These are phyloP conservation scores for Trichoderma harzianum DNA, from an alignment of 2,329 filamentous ascomycete genomes.

Conservation along the genomic window DNA sequence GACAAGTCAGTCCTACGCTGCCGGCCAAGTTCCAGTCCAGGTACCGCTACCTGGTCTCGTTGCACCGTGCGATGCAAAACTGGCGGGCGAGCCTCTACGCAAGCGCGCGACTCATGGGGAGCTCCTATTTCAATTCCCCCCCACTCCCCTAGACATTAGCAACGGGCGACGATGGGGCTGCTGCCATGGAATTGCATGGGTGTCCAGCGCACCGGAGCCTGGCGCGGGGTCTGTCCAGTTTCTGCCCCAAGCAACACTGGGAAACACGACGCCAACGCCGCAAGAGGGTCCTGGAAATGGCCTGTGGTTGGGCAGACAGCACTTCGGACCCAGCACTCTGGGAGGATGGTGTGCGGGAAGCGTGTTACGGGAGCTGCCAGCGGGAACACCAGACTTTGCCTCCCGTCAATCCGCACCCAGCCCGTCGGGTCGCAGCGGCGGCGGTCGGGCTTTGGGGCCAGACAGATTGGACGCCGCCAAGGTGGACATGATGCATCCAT, in stretches of 20 bases:
- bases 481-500: background rate
- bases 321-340: constrained; percentile 16
- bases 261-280: background rate
- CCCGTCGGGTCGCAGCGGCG: constrained; percentile 19
- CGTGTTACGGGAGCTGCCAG: constrained; percentile 17
- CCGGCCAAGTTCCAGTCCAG: background rate
- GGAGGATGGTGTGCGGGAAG: constrained; percentile 18
- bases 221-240: constrained; percentile 16
- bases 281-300: background rate
- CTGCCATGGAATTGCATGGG: constrained; percentile 1
- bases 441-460: constrained; percentile 14
- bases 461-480: background rate
- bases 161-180: constrained; percentile 18
- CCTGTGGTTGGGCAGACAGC: constrained; percentile 6
- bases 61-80: background rate
- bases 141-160: constrained; percentile 5
- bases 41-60: background rate
- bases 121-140: background rate
- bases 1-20: background rate
- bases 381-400: constrained; percentile 17
- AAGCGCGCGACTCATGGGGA: constrained; percentile 12
- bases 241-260: background rate
- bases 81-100: background rate
- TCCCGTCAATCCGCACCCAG: constrained; percentile 19
- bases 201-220: constrained; percentile 18